Conservation (phyloP, 495 filamentous ascomycete genomes). For the Penicillium atrosanguineum region DNA sequence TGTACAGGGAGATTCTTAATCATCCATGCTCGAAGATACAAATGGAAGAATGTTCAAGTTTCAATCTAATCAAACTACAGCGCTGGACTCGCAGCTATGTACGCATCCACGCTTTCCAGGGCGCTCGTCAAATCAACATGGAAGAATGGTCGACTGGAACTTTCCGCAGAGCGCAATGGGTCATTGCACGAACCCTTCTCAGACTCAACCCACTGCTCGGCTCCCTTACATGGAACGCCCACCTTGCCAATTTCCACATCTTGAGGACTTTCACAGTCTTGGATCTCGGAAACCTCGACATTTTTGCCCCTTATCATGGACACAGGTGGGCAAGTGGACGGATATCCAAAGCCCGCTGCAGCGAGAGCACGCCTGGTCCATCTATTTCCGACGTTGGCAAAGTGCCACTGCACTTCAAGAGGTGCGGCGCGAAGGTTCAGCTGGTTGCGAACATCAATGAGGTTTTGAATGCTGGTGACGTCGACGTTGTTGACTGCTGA, state of each 20-base stretch:
- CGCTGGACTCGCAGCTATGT: not conserved
- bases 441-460: slow-evolving; percentile 95
- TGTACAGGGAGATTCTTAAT: not conserved
- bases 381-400: slow-evolving; percentile 85
- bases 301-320: slow-evolving; percentile 27
- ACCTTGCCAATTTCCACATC: not conserved
- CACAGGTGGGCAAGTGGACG: slow-evolving; percentile 7
- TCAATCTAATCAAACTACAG: not conserved
- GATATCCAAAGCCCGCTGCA: slow-evolving; percentile 83
- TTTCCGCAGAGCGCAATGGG: slow-evolving; percentile 33
- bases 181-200: not conserved
- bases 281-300: slow-evolving; percentile 44
- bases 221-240: not conserved
- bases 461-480: slow-evolving; percentile 83
- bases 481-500: slow-evolving; percentile 93
- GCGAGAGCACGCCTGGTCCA: slow-evolving; percentile 93
- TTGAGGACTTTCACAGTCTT: slow-evolving; percentile 33
- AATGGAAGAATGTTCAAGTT: not conserved
- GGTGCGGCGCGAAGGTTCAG: slow-evolving; percentile 81
- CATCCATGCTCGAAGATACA: not conserved
- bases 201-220: not conserved
- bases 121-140: slow-evolving; percentile 89
- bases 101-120: slow-evolving; percentile 61
- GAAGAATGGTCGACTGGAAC: slow-evolving; percentile 62
- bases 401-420: slow-evolving; percentile 86